Conservation (phyloP, 768 basidiomycete species). For the Boletus pseudo-olivaceus region DNA sequence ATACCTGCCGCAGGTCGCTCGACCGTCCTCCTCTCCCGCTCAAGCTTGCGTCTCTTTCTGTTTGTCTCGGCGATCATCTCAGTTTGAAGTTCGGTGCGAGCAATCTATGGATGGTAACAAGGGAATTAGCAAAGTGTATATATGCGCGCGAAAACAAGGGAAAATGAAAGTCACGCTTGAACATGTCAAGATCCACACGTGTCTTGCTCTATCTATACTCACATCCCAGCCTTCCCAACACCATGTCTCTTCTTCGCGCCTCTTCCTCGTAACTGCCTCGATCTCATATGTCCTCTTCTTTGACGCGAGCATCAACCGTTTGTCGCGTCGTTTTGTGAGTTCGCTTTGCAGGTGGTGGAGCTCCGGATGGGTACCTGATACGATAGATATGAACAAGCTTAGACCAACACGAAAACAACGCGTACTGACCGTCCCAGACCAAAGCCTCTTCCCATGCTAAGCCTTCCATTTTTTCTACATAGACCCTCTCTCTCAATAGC, state of each 20-base stretch:
- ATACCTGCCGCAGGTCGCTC: constrained; percentile 76
- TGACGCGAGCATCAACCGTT: constrained; percentile 77
- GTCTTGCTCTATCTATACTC: constrained; percentile 21
- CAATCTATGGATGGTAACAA: constrained; percentile 42
- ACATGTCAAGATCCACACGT: not conserved
- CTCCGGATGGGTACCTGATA: constrained; percentile 82
- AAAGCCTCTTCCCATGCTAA: constrained; percentile 85
- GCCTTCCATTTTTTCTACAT: constrained; percentile 92
- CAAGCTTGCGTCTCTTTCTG: constrained; percentile 77
- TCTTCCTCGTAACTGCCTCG: constrained; percentile 55
- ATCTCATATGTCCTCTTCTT: constrained; percentile 68
- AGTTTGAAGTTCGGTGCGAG: constrained; percentile 75
- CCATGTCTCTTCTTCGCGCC: constrained; percentile 66
- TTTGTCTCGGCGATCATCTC: constrained; percentile 90
- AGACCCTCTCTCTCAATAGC: constrained; percentile 77
- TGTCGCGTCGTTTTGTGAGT: constrained; percentile 72
- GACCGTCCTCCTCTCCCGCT: constrained; percentile 75
- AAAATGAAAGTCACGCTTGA: constrained; percentile 3
- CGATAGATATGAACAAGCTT: not conserved
- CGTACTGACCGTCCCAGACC: constrained; percentile 64
- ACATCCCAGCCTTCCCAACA: constrained; percentile 95
- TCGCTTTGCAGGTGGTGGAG: constrained; percentile 77
- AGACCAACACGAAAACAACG: not conserved
- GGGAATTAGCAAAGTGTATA: constrained; percentile 4
- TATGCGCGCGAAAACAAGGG: not conserved